A percentile compares a stretch with the other conserved stretches of the same genome.
Evolutionary conservation across 176 grass and related monocot genomes (phyloP).

Genomic region (Triticum turgidum): DNA sequence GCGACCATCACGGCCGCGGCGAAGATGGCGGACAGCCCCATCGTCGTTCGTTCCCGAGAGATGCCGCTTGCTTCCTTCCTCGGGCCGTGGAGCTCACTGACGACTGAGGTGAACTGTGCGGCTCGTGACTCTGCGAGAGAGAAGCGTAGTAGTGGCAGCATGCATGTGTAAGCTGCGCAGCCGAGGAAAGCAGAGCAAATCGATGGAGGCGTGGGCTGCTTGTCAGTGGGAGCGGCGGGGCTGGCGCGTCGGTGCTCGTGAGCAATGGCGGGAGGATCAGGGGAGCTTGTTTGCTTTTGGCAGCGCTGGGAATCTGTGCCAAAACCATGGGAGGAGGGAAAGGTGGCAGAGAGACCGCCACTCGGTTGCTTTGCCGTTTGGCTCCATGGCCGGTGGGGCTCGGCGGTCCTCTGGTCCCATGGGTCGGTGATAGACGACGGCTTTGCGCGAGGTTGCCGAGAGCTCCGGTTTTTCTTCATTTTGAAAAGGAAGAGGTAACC

Average conservation of each 20-base stretch:
- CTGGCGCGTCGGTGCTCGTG: conserved; percentile 11
- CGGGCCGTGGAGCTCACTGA: neutral
- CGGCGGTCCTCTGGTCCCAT: rapidly evolving
- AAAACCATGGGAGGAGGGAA: conserved; percentile 36
- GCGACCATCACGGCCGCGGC: neutral
- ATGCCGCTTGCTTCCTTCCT: neutral
- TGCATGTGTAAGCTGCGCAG: no score
- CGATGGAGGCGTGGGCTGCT: neutral
- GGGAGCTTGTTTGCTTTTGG: conserved; percentile 29
- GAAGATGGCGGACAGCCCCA: neutral
- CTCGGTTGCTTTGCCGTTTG: neutral
- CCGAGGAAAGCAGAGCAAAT: neutral
- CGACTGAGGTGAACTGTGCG: neutral
- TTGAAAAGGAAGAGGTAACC: no score
- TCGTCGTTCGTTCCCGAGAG: conserved; percentile 21
- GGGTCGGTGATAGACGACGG: neutral
- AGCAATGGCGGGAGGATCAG: conserved; percentile 38
- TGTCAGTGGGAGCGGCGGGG: neutral
- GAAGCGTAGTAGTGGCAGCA: neutral
- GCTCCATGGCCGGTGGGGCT: neutral
- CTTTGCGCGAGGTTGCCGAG: no score
- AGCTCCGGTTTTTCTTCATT: no score
- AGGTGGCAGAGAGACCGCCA: conserved; percentile 17
- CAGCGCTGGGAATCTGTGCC: conserved; percentile 52
- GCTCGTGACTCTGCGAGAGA: neutral